Base-by-base conservation (phyloP, 192 early-diverging fungal species). In the Coemansia sp. region DNA sequence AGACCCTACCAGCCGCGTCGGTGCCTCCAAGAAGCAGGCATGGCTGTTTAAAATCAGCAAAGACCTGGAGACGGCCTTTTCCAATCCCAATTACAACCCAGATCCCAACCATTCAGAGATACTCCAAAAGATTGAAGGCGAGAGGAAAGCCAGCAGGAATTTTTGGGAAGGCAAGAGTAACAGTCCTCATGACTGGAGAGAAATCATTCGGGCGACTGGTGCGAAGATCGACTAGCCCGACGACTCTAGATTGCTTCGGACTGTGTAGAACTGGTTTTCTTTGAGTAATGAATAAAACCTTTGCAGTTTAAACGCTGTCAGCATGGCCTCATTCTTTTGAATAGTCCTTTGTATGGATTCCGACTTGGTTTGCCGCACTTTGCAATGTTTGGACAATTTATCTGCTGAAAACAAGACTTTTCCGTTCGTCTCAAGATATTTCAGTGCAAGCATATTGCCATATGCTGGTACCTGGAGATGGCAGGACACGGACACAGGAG, bases 121-220 rank as follows among this genome's bases (percentile, higher is more conserved):
- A 40, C 1, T 79, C 5, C 25, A 69, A 0, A 22, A 42, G 38
- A 68, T 83, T 32, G 67, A 72, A 2, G 17, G 37, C 5, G 81
- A 75, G 64, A 44, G 70, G 12, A 12, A 61, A 11, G 72, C 69
- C 58, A 83, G 77, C 70, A 83, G 70, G 58, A 73, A 68, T 19
- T 83, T 83, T 55, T 83, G 81, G 81, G 50, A 71, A 22, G 81
- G 81, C 59, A 72, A 67, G 25, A 61, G 69, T 7, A 83, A 83
- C 45, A 63, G 42, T 9, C 81, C 81, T 16, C 70, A 79, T 46
- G 76, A 83, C 67, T 83, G 81, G 81, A 71, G 57, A 56, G 62
- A 72, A 2, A 61, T 68, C 22, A 54, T 75, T 19, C 63, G 75
- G 48, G 69, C 58, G 4, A 53, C 66, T 17, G 75, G 71, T 14